Conservation (phyloP, 202 grass and related monocot species). For the Panicum virgatum region DNA sequence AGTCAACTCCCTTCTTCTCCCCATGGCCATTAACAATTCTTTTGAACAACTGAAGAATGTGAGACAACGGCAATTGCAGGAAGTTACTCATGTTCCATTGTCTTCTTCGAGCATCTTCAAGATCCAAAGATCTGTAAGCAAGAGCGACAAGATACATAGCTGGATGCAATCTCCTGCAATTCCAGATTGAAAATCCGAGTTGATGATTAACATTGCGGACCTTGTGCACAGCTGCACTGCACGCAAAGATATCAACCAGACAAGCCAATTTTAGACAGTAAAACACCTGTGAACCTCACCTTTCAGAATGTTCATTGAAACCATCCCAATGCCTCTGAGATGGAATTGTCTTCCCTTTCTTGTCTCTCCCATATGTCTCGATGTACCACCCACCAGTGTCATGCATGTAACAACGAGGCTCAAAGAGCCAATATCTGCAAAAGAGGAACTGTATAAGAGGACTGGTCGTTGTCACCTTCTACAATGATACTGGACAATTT, state of each 20-base stretch:
- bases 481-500: not conserved
- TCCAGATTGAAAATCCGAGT: conserved; percentile 18
- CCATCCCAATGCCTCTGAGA: conserved; percentile 86
- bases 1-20: conserved; percentile 29
- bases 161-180: conserved; percentile 93
- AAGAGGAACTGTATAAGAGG: conserved; percentile 27
- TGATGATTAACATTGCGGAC: not conserved
- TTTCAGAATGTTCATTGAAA: conserved; percentile 69
- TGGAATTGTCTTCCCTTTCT: conserved; percentile 64
- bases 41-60: conserved; percentile 53
- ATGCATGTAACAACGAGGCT: conserved; percentile 89
- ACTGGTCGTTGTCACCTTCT: not conserved
- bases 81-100: conserved; percentile 59
- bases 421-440: conserved; percentile 96
- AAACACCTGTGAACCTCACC: conserved; percentile 50
- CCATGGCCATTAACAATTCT: conserved; percentile 33
- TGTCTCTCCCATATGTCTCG: conserved; percentile 84
- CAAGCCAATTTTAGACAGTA: conserved; percentile 6
- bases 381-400: conserved; percentile 96
- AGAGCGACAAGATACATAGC: conserved; percentile 86
- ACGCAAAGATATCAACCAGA: conserved; percentile 7
- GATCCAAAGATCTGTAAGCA: conserved; percentile 91
- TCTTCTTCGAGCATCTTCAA: conserved; percentile 71
- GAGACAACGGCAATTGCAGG: conserved; percentile 45
- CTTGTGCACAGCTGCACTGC: not conserved